Evolutionary conservation across 1,139 yeast genomes (phyloP).

Genomic region (Nakaseomyces delphensis): DNA sequence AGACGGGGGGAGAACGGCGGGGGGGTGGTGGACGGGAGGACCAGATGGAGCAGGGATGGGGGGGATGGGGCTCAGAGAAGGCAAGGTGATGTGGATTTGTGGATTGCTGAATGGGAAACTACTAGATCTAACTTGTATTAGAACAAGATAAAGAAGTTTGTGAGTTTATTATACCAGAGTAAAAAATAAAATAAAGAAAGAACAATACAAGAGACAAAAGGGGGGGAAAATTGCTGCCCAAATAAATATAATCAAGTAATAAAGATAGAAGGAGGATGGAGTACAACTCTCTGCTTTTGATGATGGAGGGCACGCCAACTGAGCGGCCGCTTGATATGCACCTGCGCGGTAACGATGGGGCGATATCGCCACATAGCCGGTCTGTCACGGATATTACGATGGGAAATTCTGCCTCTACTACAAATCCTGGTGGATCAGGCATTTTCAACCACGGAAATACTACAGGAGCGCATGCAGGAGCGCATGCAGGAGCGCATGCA

Average conservation of each 20-base stretch:
- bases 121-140: too few relatives aligned
- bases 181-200: too few relatives aligned
- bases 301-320: slow-evolving; percentile 3
- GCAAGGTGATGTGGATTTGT: too few relatives aligned
- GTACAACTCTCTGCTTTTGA: slow-evolving; percentile 2
- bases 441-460: slow-evolving; percentile 2
- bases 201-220: background rate
- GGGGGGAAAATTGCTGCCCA: background rate
- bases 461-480: background rate
- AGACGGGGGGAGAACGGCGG: too few relatives aligned
- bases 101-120: too few relatives aligned
- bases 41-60: too few relatives aligned
- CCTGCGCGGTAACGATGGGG: slow-evolving; percentile 3
- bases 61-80: too few relatives aligned
- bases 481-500: background rate
- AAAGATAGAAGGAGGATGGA: background rate
- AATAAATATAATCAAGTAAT: background rate
- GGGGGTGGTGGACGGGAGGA: too few relatives aligned
- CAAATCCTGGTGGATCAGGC: background rate
- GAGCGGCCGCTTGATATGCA: background rate
- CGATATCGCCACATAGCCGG: slow-evolving; percentile 4
- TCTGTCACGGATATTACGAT: background rate
- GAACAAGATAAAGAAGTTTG: background rate
- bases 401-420: background rate
- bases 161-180: too few relatives aligned